Percentiles rank a stretch among this genome's conserved stretches.
Evolutionary conservation across 1,284 basidiomycete species (phyloP).

Genomic region (Malassezia japonica): DNA sequence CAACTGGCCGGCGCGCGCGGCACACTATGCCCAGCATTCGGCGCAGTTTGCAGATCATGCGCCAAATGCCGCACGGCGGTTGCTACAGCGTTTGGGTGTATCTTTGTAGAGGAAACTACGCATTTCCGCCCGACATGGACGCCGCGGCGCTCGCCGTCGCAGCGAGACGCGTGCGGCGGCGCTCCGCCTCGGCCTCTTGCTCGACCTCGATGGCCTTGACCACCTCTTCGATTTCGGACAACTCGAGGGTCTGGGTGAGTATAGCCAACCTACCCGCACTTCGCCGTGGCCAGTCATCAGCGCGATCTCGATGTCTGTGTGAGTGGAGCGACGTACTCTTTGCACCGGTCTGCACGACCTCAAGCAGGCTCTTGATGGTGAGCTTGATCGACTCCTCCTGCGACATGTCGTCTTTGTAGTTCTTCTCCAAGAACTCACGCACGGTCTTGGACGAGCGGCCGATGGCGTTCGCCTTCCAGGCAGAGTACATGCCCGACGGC

Average conservation of each 20-base stretch:
- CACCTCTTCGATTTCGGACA: conserved; percentile 41
- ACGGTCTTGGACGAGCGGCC: conserved; percentile 97
- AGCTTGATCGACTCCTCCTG: conserved; percentile 87
- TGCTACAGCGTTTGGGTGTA: no score
- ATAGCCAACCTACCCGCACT: conserved; percentile 21
- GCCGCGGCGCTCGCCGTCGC: conserved; percentile 44
- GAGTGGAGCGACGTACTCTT: conserved; percentile 56
- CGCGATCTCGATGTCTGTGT: conserved; percentile 41
- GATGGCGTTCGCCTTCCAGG: conserved; percentile 99
- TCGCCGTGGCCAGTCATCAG: conserved; percentile 41
- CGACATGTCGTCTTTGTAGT: conserved; percentile 80
- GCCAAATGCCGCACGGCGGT: no score
- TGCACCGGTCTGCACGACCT: conserved; percentile 97
- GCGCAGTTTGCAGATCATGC: no score
- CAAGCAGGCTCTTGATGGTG: conserved; percentile 86
- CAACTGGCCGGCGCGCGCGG: no score
- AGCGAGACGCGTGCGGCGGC: conserved; percentile 41
- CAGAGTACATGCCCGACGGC: conserved; percentile 87
- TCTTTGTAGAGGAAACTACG: no score
- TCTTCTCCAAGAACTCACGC: conserved; percentile 96
- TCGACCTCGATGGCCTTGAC: conserved; percentile 43
- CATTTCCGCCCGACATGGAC: no score
- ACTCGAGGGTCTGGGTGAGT: conserved; percentile 29
- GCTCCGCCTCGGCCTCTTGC: conserved; percentile 45
- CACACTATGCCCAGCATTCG: no score